Percentiles rank a stretch among this genome's conserved stretches.
Evolutionary conservation across 1,284 basidiomycete genomes (phyloP).

Genomic region (Thecaphora thlaspeos): DNA sequence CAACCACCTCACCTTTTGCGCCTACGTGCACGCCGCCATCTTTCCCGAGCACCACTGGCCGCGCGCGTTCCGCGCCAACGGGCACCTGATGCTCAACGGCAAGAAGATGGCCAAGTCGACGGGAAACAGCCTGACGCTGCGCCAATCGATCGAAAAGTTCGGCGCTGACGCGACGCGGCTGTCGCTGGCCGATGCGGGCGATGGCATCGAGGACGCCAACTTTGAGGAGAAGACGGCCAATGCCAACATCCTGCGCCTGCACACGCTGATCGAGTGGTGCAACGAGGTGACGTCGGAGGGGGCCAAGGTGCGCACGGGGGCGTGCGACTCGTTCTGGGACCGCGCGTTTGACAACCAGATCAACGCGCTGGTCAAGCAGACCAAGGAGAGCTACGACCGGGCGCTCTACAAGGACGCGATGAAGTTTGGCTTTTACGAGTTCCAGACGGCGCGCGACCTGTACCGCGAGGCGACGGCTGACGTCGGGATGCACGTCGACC

Average conservation of each 20-base stretch:
- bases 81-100: slow-evolving; percentile 95
- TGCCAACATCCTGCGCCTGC: slow-evolving; percentile 89
- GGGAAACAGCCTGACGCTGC: slow-evolving; percentile 62
- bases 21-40: slow-evolving; percentile 91
- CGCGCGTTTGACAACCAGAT: slow-evolving; percentile 87
- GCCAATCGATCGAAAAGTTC: slow-evolving; percentile 65
- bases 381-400: slow-evolving; percentile 66
- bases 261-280: slow-evolving; percentile 89
- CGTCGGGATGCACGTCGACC: slow-evolving; percentile 80
- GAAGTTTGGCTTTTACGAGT: slow-evolving; percentile 94
- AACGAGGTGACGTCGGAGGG: slow-evolving; percentile 72
- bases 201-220: slow-evolving; percentile 95
- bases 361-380: slow-evolving; percentile 76
- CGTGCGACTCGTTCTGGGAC: slow-evolving; percentile 64
- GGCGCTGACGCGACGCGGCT: slow-evolving; percentile 90
- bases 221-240: slow-evolving; percentile 99
- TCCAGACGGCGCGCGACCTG: slow-evolving; percentile 89
- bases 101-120: slow-evolving; percentile 99
- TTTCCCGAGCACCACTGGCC: slow-evolving; percentile 96
- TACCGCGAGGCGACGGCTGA: slow-evolving; percentile 85
- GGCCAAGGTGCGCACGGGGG: slow-evolving; percentile 67
- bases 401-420: slow-evolving; percentile 93
- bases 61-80: slow-evolving; percentile 85
- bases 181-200: slow-evolving; percentile 92
- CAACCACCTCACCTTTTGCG: slow-evolving; percentile 91